Percentiles rank a stretch among this genome's conserved stretches.
These are phyloP conservation scores for Luzula sylvatica DNA, from an alignment of 176 grass and related monocot species.

Conservation along the genomic window DNA sequence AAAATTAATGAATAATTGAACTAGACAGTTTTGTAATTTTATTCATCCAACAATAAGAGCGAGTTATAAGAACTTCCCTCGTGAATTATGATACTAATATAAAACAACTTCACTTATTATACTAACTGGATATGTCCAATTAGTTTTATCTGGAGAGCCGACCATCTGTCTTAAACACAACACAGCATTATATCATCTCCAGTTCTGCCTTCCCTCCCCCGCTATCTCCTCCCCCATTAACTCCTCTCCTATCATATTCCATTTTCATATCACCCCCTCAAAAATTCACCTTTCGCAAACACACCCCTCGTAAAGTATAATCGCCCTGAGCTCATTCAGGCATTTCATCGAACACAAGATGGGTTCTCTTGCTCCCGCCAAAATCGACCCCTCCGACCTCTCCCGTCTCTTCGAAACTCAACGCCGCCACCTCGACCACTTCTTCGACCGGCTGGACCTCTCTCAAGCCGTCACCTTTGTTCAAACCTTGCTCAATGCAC, in stretches of 20 bases:
- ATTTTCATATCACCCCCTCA: background rate
- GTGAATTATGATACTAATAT: no score
- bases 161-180: no score
- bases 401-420: conserved; percentile 46
- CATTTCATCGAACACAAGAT: conserved; percentile 8
- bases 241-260: background rate
- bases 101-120: no score
- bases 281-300: background rate
- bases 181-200: background rate
- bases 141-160: no score
- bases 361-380: background rate
- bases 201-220: conserved; percentile 9
- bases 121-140: no score
- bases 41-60: no score
- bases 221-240: conserved; percentile 15
- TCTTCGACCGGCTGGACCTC: conserved; percentile 76
- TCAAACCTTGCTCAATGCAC: conserved; percentile 51
- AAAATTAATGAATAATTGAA: no score
- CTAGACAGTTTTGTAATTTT: no score
- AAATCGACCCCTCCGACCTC: conserved; percentile 25
- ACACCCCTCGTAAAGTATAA: no score
- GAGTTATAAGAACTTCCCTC: no score
- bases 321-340: background rate
- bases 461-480: conserved; percentile 55
- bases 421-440: conserved; percentile 57